Conservation (phyloP, 83 land plant species). For the Thuja plicata region DNA sequence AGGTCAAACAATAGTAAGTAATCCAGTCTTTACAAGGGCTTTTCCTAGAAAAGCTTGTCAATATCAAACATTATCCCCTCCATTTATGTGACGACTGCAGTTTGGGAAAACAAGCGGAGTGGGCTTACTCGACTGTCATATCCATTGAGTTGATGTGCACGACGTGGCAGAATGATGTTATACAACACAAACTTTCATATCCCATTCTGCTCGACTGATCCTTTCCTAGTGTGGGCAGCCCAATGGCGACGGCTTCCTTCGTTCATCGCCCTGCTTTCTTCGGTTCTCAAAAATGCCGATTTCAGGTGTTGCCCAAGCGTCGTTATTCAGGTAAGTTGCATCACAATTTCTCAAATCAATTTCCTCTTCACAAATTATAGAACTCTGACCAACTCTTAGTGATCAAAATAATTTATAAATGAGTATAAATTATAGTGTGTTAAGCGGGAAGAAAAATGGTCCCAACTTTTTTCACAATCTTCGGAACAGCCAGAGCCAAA, state of each 20-base stretch:
- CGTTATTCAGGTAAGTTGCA: background rate
- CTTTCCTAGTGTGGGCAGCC: background rate
- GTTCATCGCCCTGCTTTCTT: background rate
- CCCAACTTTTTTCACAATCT: background rate
- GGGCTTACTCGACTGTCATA: background rate
- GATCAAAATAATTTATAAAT: no score
- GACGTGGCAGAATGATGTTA: background rate
- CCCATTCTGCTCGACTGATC: background rate
- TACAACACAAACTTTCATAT: background rate
- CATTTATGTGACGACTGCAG: background rate
- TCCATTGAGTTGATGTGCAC: background rate
- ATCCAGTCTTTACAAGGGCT: no score
- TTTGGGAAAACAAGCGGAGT: background rate
- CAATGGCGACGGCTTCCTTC: background rate
- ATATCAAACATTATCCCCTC: no score
- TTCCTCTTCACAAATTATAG: no score
- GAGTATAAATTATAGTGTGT: background rate
- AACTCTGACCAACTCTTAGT: no score
- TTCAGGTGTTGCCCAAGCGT: background rate
- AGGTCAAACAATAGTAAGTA: no score
- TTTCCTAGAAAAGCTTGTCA: no score
- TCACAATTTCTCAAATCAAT: background rate
- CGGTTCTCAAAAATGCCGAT: background rate
- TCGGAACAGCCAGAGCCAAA: background rate
- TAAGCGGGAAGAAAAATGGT: background rate